phyloP scores from a whole-genome alignment of 2,329 filamentous ascomycete species.

The Colletotrichum orchidophilum region DNA sequence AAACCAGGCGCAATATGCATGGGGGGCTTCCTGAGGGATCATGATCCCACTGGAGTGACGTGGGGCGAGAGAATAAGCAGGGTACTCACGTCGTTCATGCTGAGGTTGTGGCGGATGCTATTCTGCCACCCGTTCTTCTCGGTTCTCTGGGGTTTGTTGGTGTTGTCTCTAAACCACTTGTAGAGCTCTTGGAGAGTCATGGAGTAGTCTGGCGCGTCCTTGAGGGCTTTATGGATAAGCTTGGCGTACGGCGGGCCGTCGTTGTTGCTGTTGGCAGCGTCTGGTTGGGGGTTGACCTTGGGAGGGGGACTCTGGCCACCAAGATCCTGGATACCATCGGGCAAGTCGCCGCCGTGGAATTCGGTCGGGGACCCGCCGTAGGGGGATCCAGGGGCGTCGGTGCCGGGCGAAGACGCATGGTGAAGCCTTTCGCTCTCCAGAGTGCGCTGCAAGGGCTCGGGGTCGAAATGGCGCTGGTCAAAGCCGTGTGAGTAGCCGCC shows the following conservation, averaged over 20 bases:
- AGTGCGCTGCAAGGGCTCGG: not conserved
- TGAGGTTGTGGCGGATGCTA: slow-evolving; percentile 93
- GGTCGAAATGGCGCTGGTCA: not conserved
- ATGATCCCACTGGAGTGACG: not conserved
- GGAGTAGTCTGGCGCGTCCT: slow-evolving; percentile 70
- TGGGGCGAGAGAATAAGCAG: not conserved
- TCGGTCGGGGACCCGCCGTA: slow-evolving; percentile 6
- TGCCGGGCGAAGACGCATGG: slow-evolving; percentile 6
- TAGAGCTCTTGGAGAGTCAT: slow-evolving; percentile 91
- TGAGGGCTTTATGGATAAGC: slow-evolving; percentile 80
- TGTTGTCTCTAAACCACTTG: slow-evolving; percentile 86
- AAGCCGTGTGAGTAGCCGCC: not conserved
- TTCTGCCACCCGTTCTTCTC: slow-evolving; percentile 87
- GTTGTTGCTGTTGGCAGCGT: slow-evolving; percentile 34
- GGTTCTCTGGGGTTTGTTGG: slow-evolving; percentile 72
- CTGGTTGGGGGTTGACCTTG: not conserved
- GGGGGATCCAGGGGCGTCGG: not conserved
- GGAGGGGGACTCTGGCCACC: not conserved
- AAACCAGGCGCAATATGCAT: not conserved
- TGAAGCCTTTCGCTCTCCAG: not conserved
- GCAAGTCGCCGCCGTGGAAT: not conserved
- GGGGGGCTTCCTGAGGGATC: not conserved
- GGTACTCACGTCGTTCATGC: slow-evolving; percentile 86
- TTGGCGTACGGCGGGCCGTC: slow-evolving; percentile 78
- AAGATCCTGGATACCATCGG: not conserved